A percentile compares a stretch with the other conserved stretches of the same genome.
Conservation (phyloP, 179 eudicot species). For the Actinidia arguta region DNA sequence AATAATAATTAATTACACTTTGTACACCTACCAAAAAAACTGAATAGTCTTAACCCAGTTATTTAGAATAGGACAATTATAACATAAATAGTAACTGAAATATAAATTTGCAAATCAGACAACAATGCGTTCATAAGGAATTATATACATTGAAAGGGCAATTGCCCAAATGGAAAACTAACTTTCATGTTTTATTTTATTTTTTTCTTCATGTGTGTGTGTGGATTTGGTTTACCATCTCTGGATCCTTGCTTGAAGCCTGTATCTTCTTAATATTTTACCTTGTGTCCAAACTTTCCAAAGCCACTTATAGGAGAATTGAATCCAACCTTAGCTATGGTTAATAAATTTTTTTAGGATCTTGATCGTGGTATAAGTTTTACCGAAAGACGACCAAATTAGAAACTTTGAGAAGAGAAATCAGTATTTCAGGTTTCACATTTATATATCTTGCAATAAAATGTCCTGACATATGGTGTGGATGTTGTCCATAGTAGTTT, state of each 20-base stretch:
- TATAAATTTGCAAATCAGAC: neutral
- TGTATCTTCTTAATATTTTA: too few relatives aligned
- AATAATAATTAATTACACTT: neutral
- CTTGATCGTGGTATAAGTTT: neutral
- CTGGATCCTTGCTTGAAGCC: neutral
- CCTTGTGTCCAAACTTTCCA: too few relatives aligned
- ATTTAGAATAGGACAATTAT: neutral
- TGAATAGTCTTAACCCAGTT: neutral
- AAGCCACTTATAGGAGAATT: too few relatives aligned
- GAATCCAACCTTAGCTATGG: too few relatives aligned
- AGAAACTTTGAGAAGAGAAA: neutral
- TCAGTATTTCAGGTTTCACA: neutral
- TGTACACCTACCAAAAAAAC: neutral
- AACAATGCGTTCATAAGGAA: neutral
- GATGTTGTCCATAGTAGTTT: too few relatives aligned
- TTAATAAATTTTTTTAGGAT: neutral
- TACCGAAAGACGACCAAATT: neutral
- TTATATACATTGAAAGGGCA: neutral
- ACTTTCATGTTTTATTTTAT: neutral
- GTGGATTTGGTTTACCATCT: too few relatives aligned
- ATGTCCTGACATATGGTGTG: neutral
- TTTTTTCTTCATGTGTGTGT: too few relatives aligned
- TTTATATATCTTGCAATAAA: neutral
- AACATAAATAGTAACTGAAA: neutral
- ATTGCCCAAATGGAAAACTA: neutral